These are phyloP conservation scores for Penicillium janthinellum DNA, from an alignment of 2,329 filamentous ascomycete species.

Conservation along the genomic window DNA sequence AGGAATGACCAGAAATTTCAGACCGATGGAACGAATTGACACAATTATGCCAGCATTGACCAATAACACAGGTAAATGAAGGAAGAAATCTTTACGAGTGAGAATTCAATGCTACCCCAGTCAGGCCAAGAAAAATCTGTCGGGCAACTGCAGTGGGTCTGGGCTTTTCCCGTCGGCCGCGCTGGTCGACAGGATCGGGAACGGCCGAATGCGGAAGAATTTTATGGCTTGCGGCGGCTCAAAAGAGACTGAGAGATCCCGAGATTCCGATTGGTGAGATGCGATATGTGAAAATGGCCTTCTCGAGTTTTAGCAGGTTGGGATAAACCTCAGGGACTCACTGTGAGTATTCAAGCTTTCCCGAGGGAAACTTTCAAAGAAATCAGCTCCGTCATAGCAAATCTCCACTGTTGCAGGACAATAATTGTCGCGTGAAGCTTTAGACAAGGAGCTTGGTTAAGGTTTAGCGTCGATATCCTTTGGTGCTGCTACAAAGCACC, in stretches of 20 bases:
- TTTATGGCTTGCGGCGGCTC: not conserved
- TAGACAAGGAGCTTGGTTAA: not conserved
- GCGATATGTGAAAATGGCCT: not conserved
- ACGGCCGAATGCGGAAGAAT: not conserved
- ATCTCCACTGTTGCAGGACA: not conserved
- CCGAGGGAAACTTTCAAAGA: not conserved
- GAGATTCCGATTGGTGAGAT: constrained; percentile 3
- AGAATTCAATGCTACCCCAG: constrained; percentile 14
- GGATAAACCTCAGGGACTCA: not conserved
- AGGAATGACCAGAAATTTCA: not conserved
- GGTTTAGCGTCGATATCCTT: not conserved
- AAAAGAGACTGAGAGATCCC: not conserved
- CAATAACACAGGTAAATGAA: constrained; percentile 4
- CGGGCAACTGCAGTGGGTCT: constrained; percentile 15
- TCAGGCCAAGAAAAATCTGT: constrained; percentile 25
- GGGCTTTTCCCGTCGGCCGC: not conserved
- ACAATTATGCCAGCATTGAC: constrained; percentile 13
- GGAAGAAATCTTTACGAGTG: constrained; percentile 8
- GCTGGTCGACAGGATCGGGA: not conserved
- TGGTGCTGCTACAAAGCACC: not conserved
- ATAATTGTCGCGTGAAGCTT: not conserved
- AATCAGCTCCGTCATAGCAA: not conserved
- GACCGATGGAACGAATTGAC: constrained; percentile 5
- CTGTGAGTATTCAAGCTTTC: not conserved
- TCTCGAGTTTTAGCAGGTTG: not conserved